Evolutionary conservation across 2,329 filamentous ascomycete species (phyloP), one percentile per base, ranked within the genome.

Genomic region (Teratosphaeria epicoccoides): DNA sequence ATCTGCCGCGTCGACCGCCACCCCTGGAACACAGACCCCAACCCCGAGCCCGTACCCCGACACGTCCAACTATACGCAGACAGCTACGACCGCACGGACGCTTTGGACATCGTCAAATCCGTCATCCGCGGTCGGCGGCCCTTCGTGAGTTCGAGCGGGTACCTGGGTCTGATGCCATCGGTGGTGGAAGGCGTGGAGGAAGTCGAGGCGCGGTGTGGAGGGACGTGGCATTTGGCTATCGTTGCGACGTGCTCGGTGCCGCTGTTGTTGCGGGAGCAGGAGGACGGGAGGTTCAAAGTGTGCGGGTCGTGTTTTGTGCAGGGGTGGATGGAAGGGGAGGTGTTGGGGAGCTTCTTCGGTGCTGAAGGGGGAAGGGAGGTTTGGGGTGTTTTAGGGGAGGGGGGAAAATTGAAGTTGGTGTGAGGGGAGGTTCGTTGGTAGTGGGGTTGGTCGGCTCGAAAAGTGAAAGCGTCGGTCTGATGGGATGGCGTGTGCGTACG

Each of bases 131-230:
- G 53, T 4, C 44, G 53, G 17, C 45, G 20, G 17, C 50, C 50
- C 2, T 52, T 55, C 26, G 33, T 55, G 25, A 52, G 43, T 12
- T 43, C 44, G 29, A 43, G 49, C 23, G 48, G 54, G 2, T 53
- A 55, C 23, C 51, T 55, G 53, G 53, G 53, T 25, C 46, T 55
- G 3, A 25, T 37, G 45, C 51, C 53, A 40, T 40, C n/a, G 14
- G 9, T 20, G 12, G 33, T 22, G 24, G 33, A 47, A 11, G 50
- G 43, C 20, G 22, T 53, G 11, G 24, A n/a, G 11, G 43, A 50
- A 6, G 37, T 22, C 22, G 43, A 4, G 9, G 26, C 25, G 43
- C 20, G n/a, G 5, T 12, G 11, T 17, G 29, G 24, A 4, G 28
- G 26, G 49, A 40, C 45, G 33, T 53, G 26, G 40, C 17, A 25